Conservation (phyloP, 805 yeast genomes). For the Spathaspora girioi region DNA sequence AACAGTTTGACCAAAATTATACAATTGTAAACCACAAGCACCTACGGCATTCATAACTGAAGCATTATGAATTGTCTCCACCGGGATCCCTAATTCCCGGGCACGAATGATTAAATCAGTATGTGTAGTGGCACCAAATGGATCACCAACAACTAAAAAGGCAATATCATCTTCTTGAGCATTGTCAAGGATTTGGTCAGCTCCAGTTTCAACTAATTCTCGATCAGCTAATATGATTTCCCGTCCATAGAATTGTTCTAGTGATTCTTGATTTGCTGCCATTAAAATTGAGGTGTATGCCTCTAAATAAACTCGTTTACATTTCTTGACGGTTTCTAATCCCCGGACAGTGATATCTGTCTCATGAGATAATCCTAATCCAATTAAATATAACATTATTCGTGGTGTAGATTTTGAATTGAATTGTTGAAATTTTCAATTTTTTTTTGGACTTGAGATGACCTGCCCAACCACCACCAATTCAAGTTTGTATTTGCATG, state of each 20-base stretch:
- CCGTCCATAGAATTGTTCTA: constrained; percentile 83
- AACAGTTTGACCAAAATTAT: constrained; percentile 96
- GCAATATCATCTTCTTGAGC: constrained; percentile 86
- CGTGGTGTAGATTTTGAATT: neutral
- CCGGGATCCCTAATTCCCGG: constrained; percentile 72
- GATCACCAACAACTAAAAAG: constrained; percentile 94
- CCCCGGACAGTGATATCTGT: constrained; percentile 95
- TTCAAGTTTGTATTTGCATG: no score
- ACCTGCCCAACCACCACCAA: neutral
- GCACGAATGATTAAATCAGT: constrained; percentile 92
- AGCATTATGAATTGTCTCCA: constrained; percentile 89
- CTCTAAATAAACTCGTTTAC: constrained; percentile 90
- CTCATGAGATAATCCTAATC: constrained; percentile 86
- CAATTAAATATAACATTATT: constrained; percentile 82
- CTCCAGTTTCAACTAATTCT: constrained; percentile 87
- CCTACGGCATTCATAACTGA: constrained; percentile 98
- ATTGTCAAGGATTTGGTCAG: constrained; percentile 74
- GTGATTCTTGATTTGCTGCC: constrained; percentile 76
- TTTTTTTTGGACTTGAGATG: neutral
- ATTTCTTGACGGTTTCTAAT: constrained; percentile 72
- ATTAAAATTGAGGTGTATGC: constrained; percentile 93
- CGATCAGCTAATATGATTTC: constrained; percentile 87
- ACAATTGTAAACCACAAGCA: constrained; percentile 92
- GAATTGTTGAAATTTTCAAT: neutral
- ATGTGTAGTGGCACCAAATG: constrained; percentile 97